Conservation (phyloP, 768 basidiomycete species). For the Suillus brevipes region DNA sequence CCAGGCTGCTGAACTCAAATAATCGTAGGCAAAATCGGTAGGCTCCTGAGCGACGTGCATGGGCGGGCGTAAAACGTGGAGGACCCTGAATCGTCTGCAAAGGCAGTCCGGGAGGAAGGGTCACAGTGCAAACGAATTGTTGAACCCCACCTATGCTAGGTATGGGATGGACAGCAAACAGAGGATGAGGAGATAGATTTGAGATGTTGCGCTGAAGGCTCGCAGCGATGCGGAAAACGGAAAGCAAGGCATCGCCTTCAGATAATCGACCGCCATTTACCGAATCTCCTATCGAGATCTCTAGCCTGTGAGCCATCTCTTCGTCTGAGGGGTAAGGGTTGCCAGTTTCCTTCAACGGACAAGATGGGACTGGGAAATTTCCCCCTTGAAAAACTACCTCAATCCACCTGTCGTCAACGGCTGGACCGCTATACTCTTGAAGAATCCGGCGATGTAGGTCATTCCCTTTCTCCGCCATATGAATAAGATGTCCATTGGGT, state of each 20-base stretch:
- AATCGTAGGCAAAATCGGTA: constrained; percentile 55
- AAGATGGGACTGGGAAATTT: constrained; percentile 44
- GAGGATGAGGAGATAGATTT: constrained; percentile 11
- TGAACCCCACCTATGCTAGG: constrained; percentile 22
- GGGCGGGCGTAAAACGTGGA: constrained; percentile 43
- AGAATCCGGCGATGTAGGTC: constrained; percentile 55
- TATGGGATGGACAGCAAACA: constrained; percentile 18
- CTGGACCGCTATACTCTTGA: constrained; percentile 40
- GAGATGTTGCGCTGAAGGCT: constrained; percentile 13
- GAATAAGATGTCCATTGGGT: constrained; percentile 52
- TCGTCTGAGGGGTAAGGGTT: constrained; percentile 51
- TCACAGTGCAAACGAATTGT: constrained; percentile 49
- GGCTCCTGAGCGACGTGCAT: constrained; percentile 62
- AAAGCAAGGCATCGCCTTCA: constrained; percentile 54
- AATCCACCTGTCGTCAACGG: constrained; percentile 52
- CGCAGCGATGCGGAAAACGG: constrained; percentile 53
- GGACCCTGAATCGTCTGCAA: constrained; percentile 46
- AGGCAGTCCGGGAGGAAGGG: constrained; percentile 44
- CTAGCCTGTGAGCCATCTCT: constrained; percentile 29
- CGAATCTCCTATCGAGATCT: constrained; percentile 56
- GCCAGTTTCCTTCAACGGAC: constrained; percentile 38
- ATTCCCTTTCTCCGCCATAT: constrained; percentile 63
- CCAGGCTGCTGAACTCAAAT: constrained; percentile 50
- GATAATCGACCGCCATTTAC: constrained; percentile 60
- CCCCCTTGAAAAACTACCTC: constrained; percentile 39